phyloP scores from a whole-genome alignment of 169 alveolate genomes.

The Plasmodium coatneyi region DNA sequence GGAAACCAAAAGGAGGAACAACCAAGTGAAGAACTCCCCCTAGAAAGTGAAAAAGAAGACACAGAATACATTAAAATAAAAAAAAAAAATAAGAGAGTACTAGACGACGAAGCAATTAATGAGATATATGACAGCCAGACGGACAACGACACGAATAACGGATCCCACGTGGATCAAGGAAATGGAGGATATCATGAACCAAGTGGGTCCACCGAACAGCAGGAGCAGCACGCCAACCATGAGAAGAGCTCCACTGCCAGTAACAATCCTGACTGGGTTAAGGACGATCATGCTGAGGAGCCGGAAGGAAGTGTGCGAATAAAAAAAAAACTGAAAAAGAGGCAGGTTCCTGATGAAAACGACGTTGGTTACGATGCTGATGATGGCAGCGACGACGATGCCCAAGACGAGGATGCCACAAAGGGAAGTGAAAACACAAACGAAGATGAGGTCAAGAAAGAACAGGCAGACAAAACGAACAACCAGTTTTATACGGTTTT shows the following conservation, averaged over 20 bases:
- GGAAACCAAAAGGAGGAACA: neutral
- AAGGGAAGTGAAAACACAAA: neutral
- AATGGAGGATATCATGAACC: neutral
- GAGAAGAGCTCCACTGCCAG: neutral
- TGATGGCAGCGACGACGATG: neutral
- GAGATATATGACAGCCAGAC: neutral
- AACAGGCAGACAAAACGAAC: neutral
- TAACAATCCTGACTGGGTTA: neutral
- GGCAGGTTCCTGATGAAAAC: neutral
- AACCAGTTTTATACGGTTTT: neutral
- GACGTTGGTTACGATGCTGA: neutral
- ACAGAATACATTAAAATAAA: constrained; percentile 24
- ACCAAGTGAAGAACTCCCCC: neutral
- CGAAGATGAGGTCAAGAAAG: neutral
- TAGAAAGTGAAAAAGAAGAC: constrained; percentile 8
- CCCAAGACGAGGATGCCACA: neutral
- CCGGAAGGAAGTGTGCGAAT: neutral
- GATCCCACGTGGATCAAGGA: neutral
- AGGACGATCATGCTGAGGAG: neutral
- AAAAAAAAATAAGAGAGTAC: constrained; percentile 44
- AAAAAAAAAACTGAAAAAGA: constrained; percentile 1
- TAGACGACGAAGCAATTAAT: constrained; percentile 46
- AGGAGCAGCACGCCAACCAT: neutral
- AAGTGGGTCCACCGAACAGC: neutral
- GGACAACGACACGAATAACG: neutral